A percentile compares a stretch with the other conserved stretches of the same genome.
Evolutionary conservation across 2,329 filamentous ascomycete species (phyloP).

Genomic region (Chaetomium globosum): DNA sequence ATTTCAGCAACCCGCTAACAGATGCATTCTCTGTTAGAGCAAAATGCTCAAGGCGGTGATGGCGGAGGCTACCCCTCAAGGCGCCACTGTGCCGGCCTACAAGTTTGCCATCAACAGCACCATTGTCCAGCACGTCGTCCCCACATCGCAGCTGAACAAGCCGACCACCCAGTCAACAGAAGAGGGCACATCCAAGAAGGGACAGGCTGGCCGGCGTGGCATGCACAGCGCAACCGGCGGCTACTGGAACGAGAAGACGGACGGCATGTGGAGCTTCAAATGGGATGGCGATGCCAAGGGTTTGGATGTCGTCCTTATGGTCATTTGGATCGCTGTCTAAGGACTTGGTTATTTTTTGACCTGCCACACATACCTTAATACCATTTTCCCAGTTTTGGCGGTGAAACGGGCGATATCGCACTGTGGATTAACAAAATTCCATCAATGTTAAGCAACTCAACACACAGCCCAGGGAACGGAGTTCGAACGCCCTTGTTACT

Average conservation of each 20-base stretch:
- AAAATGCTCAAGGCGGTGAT: slow-evolving; percentile 76
- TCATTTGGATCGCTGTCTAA: slow-evolving; percentile 77
- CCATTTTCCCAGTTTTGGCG: not conserved
- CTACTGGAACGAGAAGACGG: slow-evolving; percentile 89
- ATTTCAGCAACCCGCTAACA: slow-evolving; percentile 26
- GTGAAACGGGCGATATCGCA: not conserved
- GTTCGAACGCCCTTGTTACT: not conserved
- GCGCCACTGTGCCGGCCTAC: slow-evolving; percentile 65
- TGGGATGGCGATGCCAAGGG: slow-evolving; percentile 71
- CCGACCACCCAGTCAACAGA: slow-evolving; percentile 53
- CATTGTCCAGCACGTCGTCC: slow-evolving; percentile 89
- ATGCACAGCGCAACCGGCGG: slow-evolving; percentile 87
- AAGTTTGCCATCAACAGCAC: slow-evolving; percentile 98
- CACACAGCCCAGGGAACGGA: not conserved
- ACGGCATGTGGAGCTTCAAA: slow-evolving; percentile 89
- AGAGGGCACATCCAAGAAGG: slow-evolving; percentile 64
- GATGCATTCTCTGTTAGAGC: slow-evolving; percentile 19
- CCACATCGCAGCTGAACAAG: slow-evolving; percentile 66
- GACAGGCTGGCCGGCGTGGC: slow-evolving; percentile 80
- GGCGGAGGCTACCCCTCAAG: slow-evolving; percentile 67
- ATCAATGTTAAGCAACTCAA: not conserved
- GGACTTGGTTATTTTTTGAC: slow-evolving; percentile 4
- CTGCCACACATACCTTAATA: slow-evolving; percentile 16
- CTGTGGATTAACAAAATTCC: not conserved
- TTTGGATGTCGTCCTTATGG: slow-evolving; percentile 69